phyloP scores from a whole-genome alignment of 1,139 yeast genomes.

The Taphrina flavorubra region DNA sequence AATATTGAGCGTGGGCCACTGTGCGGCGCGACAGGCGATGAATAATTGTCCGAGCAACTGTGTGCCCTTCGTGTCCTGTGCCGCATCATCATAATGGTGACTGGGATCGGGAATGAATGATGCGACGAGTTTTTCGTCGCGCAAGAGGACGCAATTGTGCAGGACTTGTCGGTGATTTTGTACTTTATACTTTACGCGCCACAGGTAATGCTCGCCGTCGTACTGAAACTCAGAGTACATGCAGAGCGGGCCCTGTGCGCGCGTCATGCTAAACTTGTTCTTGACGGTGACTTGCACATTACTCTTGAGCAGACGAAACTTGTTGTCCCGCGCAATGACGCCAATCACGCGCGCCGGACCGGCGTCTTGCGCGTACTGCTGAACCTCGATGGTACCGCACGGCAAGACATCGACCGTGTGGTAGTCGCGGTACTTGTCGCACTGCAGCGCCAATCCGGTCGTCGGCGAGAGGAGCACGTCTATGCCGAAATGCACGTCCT shows the following conservation, averaged over 20 bases:
- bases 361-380: constrained; percentile 7
- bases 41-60: constrained; percentile 2
- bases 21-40: constrained; percentile 5
- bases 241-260: constrained; percentile 7
- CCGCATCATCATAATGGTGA: background rate
- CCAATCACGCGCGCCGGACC: background rate
- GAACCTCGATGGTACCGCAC: background rate
- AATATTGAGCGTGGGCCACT: background rate
- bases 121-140: constrained; percentile 15
- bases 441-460: background rate
- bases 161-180: background rate
- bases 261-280: constrained; percentile 14
- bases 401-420: constrained; percentile 9
- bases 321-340: constrained; percentile 1
- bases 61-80: background rate
- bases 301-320: background rate
- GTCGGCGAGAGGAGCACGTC: constrained; percentile 3
- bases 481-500: constrained; percentile 5
- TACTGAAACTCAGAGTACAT: constrained; percentile 1
- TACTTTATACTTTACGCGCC: constrained; percentile 5
- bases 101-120: constrained; percentile 5
- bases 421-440: constrained; percentile 16
- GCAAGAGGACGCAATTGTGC: constrained; percentile 18
- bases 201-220: constrained; percentile 2
- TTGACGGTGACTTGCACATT: constrained; percentile 6